Conservation (phyloP, 768 basidiomycete genomes). For the Daedaleopsis nitida region DNA sequence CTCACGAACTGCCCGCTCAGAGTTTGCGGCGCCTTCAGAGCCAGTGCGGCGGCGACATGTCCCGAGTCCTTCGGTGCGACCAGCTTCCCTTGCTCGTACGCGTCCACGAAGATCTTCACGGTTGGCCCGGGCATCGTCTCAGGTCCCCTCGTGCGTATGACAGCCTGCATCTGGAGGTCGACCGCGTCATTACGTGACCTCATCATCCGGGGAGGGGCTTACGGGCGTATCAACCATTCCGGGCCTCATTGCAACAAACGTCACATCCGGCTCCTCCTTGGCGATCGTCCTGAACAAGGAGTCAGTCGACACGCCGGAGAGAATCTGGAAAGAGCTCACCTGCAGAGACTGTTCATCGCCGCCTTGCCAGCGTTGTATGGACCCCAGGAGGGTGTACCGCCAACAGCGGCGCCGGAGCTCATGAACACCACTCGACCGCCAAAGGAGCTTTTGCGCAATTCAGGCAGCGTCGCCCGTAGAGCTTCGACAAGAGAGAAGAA, state of each 20-base stretch:
- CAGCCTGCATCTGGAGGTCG: constrained; percentile 65
- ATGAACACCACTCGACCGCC: constrained; percentile 78
- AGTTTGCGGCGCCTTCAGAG: constrained; percentile 60
- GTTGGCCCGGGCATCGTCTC: constrained; percentile 56
- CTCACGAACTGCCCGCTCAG: constrained; percentile 78
- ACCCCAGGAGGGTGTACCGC: constrained; percentile 71
- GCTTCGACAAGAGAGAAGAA: constrained; percentile 83
- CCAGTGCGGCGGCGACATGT: constrained; percentile 76
- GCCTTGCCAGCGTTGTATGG: constrained; percentile 86
- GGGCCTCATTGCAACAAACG: constrained; percentile 78
- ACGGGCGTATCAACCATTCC: constrained; percentile 87
- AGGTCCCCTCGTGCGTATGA: constrained; percentile 52
- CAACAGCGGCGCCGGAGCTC: constrained; percentile 82
- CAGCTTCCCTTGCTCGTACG: constrained; percentile 65
- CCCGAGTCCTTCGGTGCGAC: constrained; percentile 76
- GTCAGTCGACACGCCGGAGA: background rate
- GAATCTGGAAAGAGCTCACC: constrained; percentile 42
- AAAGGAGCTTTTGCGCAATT: constrained; percentile 57
- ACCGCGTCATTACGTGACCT: background rate
- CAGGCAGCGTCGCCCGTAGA: constrained; percentile 65
- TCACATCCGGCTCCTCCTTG: constrained; percentile 77
- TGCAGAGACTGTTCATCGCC: constrained; percentile 83
- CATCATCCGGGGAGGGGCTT: constrained; percentile 2
- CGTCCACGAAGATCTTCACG: constrained; percentile 57
- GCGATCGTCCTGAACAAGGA: constrained; percentile 65